A percentile compares a stretch with the other conserved stretches of the same genome.
Evolutionary conservation across 352 stramenopile genomes (phyloP).

Genomic region (Globisporangium orthogonon): DNA sequence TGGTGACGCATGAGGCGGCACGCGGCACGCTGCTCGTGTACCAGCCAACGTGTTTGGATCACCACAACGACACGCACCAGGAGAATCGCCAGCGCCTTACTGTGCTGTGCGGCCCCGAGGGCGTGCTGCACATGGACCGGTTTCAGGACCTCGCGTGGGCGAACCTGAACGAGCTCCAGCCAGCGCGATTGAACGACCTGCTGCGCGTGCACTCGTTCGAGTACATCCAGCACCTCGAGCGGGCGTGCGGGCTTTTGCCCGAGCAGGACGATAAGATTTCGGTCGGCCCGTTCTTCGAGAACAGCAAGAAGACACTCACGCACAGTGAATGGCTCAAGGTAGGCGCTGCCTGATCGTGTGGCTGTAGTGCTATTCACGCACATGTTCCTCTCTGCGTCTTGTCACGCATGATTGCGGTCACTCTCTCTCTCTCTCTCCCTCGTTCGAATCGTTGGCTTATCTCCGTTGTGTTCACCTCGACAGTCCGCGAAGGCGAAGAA

Average conservation of each 20-base stretch:
- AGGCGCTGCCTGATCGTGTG: not conserved
- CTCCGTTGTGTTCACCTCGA: not conserved
- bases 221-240: slow-evolving; percentile 58
- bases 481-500: slow-evolving; percentile 38
- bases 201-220: slow-evolving; percentile 56
- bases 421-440: not conserved
- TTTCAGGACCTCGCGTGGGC: slow-evolving; percentile 59
- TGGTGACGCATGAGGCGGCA: slow-evolving; percentile 12
- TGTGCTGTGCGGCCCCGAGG: slow-evolving; percentile 48
- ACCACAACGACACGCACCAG: slow-evolving; percentile 72
- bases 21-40: slow-evolving; percentile 51
- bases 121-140: slow-evolving; percentile 55
- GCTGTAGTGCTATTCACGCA: too few relatives aligned
- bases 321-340: slow-evolving; percentile 48
- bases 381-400: too few relatives aligned
- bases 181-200: slow-evolving; percentile 46
- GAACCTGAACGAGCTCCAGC: slow-evolving; percentile 43
- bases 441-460: not conserved
- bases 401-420: not conserved
- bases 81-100: slow-evolving; percentile 53
- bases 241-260: slow-evolving; percentile 28
- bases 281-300: slow-evolving; percentile 33
- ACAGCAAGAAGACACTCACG: slow-evolving; percentile 20
- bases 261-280: slow-evolving; percentile 39
- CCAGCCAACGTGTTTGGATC: slow-evolving; percentile 62